Evolutionary conservation across 2,329 filamentous ascomycete species (phyloP).

Genomic region (Camillea tinctor): DNA sequence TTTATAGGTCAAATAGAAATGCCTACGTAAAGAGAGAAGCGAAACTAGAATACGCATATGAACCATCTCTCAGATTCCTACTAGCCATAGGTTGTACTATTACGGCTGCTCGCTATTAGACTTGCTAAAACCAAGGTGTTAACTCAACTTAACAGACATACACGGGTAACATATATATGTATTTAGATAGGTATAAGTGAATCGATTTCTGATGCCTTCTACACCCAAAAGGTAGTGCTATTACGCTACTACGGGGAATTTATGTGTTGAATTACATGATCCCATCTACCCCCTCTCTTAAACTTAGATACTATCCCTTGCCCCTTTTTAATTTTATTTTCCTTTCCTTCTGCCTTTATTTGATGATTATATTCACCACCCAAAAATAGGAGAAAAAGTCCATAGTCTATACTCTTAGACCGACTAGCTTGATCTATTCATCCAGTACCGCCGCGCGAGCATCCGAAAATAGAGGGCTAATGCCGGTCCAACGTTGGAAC

Average conservation of each 20-base stretch:
- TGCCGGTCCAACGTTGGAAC: conserved; percentile 84
- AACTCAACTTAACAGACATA: no score
- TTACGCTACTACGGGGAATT: background rate
- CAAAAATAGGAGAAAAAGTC: background rate
- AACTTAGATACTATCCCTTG: no score
- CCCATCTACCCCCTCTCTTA: no score
- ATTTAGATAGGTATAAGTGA: background rate
- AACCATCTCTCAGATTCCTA: no score
- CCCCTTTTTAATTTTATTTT: background rate
- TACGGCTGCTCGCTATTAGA: no score
- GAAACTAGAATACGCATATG: no score
- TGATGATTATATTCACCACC: background rate
- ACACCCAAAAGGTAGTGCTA: background rate
- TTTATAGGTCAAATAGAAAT: no score
- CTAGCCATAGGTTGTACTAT: no score
- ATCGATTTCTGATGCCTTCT: background rate
- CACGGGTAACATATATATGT: no score
- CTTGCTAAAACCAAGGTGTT: no score
- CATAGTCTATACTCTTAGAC: background rate
- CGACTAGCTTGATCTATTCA: conserved; percentile 18
- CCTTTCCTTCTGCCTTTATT: background rate
- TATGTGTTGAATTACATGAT: background rate
- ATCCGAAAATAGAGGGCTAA: conserved; percentile 69
- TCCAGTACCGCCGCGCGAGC: conserved; percentile 62
- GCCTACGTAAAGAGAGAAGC: no score